Conservation (phyloP, 352 stramenopile genomes). For the Pythium dissotocum region DNA sequence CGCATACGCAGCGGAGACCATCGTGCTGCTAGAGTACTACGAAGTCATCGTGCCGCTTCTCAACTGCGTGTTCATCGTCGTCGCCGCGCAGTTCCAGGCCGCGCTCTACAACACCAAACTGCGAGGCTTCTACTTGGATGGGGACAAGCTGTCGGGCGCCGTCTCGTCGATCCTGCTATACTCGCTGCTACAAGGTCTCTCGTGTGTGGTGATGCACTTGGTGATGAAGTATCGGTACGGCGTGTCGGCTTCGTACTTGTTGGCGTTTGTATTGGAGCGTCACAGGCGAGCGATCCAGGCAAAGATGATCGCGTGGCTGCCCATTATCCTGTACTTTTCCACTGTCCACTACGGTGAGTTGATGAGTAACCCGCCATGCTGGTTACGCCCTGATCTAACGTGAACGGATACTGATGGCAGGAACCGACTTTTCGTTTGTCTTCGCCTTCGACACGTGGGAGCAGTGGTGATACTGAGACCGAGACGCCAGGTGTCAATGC, state of each 20-base stretch:
- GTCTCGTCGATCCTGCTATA: constrained; percentile 16
- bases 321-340: constrained; percentile 16
- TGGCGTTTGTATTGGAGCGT: constrained; percentile 20
- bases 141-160: neutral
- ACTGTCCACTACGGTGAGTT: constrained; percentile 24
- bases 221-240: constrained; percentile 19
- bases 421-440: constrained; percentile 14
- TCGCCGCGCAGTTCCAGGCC: constrained; percentile 1
- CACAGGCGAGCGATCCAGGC: constrained; percentile 15
- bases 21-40: constrained; percentile 25
- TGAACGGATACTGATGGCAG: constrained; percentile 2
- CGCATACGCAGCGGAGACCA: constrained; percentile 9
- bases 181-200: constrained; percentile 9
- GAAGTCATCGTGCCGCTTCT: constrained; percentile 22
- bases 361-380: no score
- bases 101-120: constrained; percentile 15
- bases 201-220: constrained; percentile 10
- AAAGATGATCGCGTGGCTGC: constrained; percentile 22
- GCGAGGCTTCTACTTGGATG: constrained; percentile 1
- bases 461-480: constrained; percentile 8
- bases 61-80: constrained; percentile 16
- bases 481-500: no score
- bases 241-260: constrained; percentile 1
- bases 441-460: constrained; percentile 8
- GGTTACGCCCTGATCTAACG: neutral